Conservation (phyloP, 2,329 filamentous ascomycete species). For the Aureobasidium sp. region DNA sequence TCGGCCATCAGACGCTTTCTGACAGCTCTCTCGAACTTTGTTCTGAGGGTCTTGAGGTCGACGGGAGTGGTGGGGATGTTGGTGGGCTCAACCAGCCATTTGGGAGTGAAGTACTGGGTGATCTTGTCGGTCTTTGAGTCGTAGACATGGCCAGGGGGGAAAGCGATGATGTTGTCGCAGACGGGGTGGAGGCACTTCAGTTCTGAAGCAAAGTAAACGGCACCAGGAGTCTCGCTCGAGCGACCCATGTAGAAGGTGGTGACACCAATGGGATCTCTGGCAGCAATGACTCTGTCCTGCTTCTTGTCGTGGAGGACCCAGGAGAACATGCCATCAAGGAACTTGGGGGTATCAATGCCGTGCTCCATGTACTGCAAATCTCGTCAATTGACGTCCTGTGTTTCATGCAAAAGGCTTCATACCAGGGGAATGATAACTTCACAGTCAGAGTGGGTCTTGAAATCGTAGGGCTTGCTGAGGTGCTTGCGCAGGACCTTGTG, state of each 20-base stretch:
- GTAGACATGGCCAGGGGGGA: conserved; percentile 92
- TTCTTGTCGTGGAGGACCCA: conserved; percentile 97
- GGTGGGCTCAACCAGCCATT: conserved; percentile 76
- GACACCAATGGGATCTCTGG: conserved; percentile 92
- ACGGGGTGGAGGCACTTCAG: conserved; percentile 88
- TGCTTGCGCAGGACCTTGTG: conserved; percentile 88
- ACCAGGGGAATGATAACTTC: conserved; percentile 98
- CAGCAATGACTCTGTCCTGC: conserved; percentile 85
- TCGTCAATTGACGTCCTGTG: neutral
- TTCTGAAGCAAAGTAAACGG: conserved; percentile 95
- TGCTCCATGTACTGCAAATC: conserved; percentile 72
- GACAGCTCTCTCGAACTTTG: conserved; percentile 81
- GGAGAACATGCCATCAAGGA: conserved; percentile 98
- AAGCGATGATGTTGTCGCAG: conserved; percentile 89
- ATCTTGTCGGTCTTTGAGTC: conserved; percentile 84
- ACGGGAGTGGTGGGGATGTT: conserved; percentile 73
- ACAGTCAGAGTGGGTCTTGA: conserved; percentile 98
- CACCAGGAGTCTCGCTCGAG: conserved; percentile 68
- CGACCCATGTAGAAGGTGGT: conserved; percentile 97
- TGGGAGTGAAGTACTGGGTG: conserved; percentile 83
- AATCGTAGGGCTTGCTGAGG: conserved; percentile 78
- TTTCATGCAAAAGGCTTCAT: conserved; percentile 30
- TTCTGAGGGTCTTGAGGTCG: conserved; percentile 74
- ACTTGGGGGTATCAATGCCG: conserved; percentile 83
- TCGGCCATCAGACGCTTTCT: conserved; percentile 98